A percentile compares a stretch with the other conserved stretches of the same genome.
Conservation (phyloP, 2,329 filamentous ascomycete genomes). For the Fusarium clavum region DNA sequence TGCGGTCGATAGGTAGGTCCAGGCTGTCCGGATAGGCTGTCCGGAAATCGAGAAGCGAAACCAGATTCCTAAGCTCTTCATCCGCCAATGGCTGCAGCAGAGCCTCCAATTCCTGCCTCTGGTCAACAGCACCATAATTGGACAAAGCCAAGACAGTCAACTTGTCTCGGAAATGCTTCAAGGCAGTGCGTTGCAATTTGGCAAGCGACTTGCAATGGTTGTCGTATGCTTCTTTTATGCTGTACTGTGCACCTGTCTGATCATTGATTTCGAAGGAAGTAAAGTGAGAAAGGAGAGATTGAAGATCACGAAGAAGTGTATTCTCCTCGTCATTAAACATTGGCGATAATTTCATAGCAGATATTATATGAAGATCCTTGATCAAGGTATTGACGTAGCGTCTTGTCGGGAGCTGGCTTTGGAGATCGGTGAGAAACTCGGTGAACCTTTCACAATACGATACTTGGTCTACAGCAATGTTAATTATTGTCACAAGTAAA, state of each 20-base stretch:
- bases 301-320: conserved; percentile 82
- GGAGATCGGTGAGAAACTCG: conserved; percentile 88
- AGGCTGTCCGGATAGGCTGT: conserved; percentile 82
- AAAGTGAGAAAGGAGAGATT: conserved; percentile 85
- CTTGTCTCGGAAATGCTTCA: conserved; percentile 89
- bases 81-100: conserved; percentile 81
- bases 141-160: conserved; percentile 91
- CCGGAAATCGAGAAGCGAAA: conserved; percentile 78
- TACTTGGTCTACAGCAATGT: conserved; percentile 66
- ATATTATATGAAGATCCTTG: conserved; percentile 84
- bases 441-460: conserved; percentile 93
- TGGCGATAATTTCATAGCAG: conserved; percentile 81
- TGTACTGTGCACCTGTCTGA: conserved; percentile 83
- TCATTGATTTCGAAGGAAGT: conserved; percentile 91
- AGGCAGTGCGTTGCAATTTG: conserved; percentile 80
- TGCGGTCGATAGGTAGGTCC: conserved; percentile 71
- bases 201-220: conserved; percentile 81
- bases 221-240: conserved; percentile 78
- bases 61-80: conserved; percentile 77
- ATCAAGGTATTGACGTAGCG: conserved; percentile 92
- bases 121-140: conserved; percentile 90
- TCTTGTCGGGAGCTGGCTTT: conserved; percentile 92
- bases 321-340: conserved; percentile 81
- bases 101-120: conserved; percentile 79
- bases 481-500: conserved; percentile 12